Evolutionary conservation across 345 rosid genomes (phyloP), one percentile per base, ranked within the genome.

Genomic region (Eucalyptus victrix): DNA sequence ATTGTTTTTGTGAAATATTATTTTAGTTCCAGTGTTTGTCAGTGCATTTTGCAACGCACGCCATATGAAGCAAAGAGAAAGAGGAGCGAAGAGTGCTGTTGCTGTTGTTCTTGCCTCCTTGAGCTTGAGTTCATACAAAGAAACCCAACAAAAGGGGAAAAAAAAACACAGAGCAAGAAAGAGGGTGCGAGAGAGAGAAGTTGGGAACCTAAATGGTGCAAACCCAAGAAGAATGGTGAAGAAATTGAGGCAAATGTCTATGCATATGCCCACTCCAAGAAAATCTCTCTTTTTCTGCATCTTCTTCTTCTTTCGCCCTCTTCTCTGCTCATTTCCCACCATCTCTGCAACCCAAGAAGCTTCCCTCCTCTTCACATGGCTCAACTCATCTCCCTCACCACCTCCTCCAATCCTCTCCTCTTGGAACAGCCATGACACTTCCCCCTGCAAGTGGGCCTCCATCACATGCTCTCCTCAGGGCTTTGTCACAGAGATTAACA

Each of bases 381-480:
- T 90, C 23, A 87, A 80, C 65, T 72, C 90, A 16, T 87, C 91
- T 49, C 83, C 95, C 16, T 89, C 89, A 26, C 65, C 91, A 87
- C 90, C 93, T 62, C 89, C 95, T 6, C 89, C 96, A 76, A 91
- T 89, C 87, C 90, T 93, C 80, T 93, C 95, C 15, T 89, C 91
- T 89, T 97, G 99, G 99, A 96, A 96, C 92, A 89, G 76, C 69
- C 89, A 88, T 49, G 97, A 96, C 92, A 49, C 92, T 86, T 90
- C 92, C 26, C 98, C 99, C 53, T 97, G 99, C 91, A 93, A 93
- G 90, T 97, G 99, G 99, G 90, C 96, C 92, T 95, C 93, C 93
- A 92, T 97, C 81, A 93, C 94, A 80, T 97, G 99, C 30, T 95
- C 98, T 30, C 88, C 94, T 47, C 94, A 91, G 89, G 96, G 96